phyloP scores from a whole-genome alignment of 805 yeast genomes.

The Candida sanyiensis region DNA sequence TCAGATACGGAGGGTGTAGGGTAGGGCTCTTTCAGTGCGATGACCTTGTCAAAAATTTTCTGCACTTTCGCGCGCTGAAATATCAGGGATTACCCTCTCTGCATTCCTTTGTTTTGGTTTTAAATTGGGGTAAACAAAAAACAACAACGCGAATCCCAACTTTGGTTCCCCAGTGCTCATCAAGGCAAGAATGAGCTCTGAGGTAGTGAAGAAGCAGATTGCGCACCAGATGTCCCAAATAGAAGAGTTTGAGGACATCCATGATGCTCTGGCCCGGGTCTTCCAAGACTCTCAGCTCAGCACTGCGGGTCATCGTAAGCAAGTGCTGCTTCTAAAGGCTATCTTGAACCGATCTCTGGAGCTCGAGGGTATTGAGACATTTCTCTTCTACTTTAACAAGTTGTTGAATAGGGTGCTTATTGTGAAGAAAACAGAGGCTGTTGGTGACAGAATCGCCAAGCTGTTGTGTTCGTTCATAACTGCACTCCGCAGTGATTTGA shows the following conservation, averaged over 20 bases:
- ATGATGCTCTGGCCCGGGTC: constrained; percentile 50
- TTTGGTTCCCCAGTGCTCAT: not conserved
- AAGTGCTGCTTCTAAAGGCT: constrained; percentile 55
- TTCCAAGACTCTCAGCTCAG: constrained; percentile 78
- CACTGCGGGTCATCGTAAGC: constrained; percentile 71
- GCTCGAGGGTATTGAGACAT: constrained; percentile 49
- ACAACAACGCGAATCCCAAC: not conserved
- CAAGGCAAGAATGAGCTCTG: constrained; percentile 11
- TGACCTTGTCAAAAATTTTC: constrained; percentile 8
- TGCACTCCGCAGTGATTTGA: constrained; percentile 31
- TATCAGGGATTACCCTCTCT: constrained; percentile 2
- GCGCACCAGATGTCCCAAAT: constrained; percentile 16
- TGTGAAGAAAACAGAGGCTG: constrained; percentile 59
- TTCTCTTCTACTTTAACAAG: constrained; percentile 53
- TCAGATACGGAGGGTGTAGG: no score
- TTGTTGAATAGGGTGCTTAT: constrained; percentile 61
- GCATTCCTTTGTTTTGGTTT: not conserved
- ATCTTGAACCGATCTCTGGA: constrained; percentile 51
- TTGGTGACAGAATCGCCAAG: constrained; percentile 73
- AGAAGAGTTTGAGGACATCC: constrained; percentile 31
- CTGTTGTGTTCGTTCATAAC: constrained; percentile 56
- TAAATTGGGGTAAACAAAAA: not conserved
- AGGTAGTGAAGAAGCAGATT: constrained; percentile 16
- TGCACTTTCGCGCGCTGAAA: constrained; percentile 1
- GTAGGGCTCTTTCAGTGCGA: no score